Evolutionary conservation across 371 early-diverging fungal species (phyloP).

Genomic region (Syncephalastrum contaminatum): DNA sequence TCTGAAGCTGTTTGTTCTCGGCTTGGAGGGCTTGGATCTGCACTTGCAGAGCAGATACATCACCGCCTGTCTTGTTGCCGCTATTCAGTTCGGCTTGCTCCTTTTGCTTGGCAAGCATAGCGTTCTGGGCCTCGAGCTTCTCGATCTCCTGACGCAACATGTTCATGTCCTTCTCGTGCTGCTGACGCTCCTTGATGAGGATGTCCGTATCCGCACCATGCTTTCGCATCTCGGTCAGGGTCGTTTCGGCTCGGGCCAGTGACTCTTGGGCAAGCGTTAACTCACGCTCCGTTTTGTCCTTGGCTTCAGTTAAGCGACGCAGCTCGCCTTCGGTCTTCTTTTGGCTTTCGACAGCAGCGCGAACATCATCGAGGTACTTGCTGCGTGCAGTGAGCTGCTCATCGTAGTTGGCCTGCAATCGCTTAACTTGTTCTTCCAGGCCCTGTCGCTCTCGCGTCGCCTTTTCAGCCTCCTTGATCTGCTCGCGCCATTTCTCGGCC

Average conservation of each 20-base stretch:
- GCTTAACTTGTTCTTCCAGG: conserved; percentile 34
- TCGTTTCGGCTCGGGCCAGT: conserved; percentile 18
- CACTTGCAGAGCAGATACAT: conserved; percentile 15
- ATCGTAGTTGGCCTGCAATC: conserved; percentile 35
- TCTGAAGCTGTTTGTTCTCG: conserved; percentile 55
- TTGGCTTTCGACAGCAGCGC: conserved; percentile 40
- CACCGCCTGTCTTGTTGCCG: conserved; percentile 28
- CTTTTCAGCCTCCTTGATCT: conserved; percentile 44
- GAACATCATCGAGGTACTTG: conserved; percentile 39
- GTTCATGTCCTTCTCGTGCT: conserved; percentile 32
- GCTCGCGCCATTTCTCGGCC: conserved; percentile 32
- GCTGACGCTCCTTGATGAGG: conserved; percentile 20
- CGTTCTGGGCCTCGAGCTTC: conserved; percentile 35
- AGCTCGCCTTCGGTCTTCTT: conserved; percentile 48
- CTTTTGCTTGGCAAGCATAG: conserved; percentile 43
- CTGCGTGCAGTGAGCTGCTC: conserved; percentile 31
- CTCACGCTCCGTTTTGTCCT: conserved; percentile 44
- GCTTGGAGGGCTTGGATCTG: conserved; percentile 32
- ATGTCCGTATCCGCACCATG: conserved; percentile 29
- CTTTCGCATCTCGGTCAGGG: conserved; percentile 19
- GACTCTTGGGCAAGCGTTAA: conserved; percentile 17
- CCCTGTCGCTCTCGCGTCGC: conserved; percentile 31
- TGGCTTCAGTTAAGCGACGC: conserved; percentile 35
- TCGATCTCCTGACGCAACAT: conserved; percentile 38
- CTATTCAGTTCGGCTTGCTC: conserved; percentile 47